These are phyloP conservation scores for Diplodia mutila DNA, from an alignment of 2,329 filamentous ascomycete species.

Conservation along the genomic window DNA sequence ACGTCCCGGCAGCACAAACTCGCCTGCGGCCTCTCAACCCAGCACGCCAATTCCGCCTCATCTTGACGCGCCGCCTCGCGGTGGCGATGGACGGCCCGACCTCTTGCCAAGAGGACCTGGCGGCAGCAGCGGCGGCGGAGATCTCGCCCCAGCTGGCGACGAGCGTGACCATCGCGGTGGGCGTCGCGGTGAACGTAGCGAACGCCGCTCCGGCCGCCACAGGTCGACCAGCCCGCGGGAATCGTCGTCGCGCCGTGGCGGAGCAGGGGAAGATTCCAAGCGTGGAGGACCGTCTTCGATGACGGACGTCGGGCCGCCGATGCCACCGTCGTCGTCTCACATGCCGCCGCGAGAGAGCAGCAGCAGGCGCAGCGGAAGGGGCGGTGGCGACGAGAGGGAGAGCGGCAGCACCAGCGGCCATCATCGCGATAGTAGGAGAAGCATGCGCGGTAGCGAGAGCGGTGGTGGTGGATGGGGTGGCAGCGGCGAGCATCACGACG, in stretches of 20 bases:
- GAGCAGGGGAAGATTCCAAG: background rate
- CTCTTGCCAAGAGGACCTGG: slow-evolving; percentile 7
- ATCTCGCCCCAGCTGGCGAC: background rate
- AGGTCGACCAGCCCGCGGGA: slow-evolving; percentile 17
- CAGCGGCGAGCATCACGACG: background rate
- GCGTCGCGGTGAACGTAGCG: slow-evolving; percentile 11
- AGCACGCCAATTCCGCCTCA: slow-evolving; percentile 33
- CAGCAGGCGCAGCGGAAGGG: background rate
- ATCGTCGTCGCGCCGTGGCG: background rate
- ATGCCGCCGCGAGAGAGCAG: background rate
- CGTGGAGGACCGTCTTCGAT: background rate
- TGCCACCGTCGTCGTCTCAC: background rate
- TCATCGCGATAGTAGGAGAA: background rate
- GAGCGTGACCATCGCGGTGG: slow-evolving; percentile 15
- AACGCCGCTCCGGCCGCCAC: slow-evolving; percentile 16
- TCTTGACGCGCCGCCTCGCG: slow-evolving; percentile 31
- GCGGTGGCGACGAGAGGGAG: slow-evolving; percentile 1
- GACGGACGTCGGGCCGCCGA: background rate
- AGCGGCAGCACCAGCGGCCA: slow-evolving; percentile 3
- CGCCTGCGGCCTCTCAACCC: slow-evolving; percentile 31
- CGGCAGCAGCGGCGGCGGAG: background rate
- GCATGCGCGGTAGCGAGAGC: background rate
- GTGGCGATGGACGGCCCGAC: slow-evolving; percentile 10
- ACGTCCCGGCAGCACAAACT: slow-evolving; percentile 28
- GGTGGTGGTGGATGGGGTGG: background rate